These are phyloP conservation scores for Stagonosporopsis vannaccii DNA, from an alignment of 2,329 filamentous ascomycete species.

Conservation along the genomic window DNA sequence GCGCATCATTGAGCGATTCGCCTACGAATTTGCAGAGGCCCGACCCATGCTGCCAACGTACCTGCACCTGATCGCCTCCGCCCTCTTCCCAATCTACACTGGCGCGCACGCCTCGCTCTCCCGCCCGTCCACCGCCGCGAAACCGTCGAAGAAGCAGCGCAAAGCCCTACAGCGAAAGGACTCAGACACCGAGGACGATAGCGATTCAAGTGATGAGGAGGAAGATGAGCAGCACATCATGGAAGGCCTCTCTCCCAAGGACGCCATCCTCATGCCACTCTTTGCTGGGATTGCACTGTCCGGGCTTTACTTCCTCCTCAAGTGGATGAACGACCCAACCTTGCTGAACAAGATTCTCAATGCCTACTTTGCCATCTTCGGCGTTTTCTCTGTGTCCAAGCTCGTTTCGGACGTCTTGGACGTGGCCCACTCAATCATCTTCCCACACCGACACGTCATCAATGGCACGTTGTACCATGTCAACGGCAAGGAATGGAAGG, in stretches of 20 bases:
- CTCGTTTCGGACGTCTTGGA: slow-evolving; percentile 76
- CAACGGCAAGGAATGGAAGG: slow-evolving; percentile 43
- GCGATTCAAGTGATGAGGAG: slow-evolving; percentile 46
- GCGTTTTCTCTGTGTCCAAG: slow-evolving; percentile 76
- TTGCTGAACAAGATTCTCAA: slow-evolving; percentile 84
- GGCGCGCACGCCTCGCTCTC: slow-evolving; percentile 86
- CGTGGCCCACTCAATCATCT: slow-evolving; percentile 70
- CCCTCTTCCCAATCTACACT: slow-evolving; percentile 82
- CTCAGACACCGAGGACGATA: slow-evolving; percentile 32
- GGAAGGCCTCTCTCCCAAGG: slow-evolving; percentile 74
- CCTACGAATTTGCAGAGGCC: slow-evolving; percentile 54
- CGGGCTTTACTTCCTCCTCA: slow-evolving; percentile 85
- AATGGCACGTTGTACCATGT: slow-evolving; percentile 60
- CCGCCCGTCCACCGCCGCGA: slow-evolving; percentile 79
- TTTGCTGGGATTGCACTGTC: slow-evolving; percentile 75
- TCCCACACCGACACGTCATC: slow-evolving; percentile 73
- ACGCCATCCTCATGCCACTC: slow-evolving; percentile 85
- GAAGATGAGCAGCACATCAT: slow-evolving; percentile 64
- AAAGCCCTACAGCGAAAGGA: slow-evolving; percentile 36
- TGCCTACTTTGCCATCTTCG: slow-evolving; percentile 82
- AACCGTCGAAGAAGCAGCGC: slow-evolving; percentile 61
- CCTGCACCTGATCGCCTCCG: slow-evolving; percentile 69
- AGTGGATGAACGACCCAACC: slow-evolving; percentile 82
- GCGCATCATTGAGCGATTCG: slow-evolving; percentile 39
- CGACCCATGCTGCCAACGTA: slow-evolving; percentile 62